These are phyloP conservation scores for Penstemon davidsonii DNA, from an alignment of 257 asterid genomes.

Conservation along the genomic window DNA sequence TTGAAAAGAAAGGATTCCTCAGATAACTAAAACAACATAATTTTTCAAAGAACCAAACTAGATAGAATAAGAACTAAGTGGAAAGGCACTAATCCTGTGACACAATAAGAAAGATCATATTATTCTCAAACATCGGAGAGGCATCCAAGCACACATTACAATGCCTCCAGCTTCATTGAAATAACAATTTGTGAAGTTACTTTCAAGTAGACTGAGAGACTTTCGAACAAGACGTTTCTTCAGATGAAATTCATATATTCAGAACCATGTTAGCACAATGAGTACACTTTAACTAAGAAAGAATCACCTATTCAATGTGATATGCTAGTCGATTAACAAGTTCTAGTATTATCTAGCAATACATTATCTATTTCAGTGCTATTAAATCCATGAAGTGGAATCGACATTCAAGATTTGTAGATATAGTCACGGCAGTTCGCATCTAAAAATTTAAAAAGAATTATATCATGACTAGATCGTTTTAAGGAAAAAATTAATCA, in stretches of 20 bases:
- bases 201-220: neutral
- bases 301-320: neutral
- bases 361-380: neutral
- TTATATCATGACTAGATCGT: too few species aligned
- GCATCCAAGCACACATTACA: neutral
- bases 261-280: too few species aligned
- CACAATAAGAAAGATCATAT: constrained; percentile 1
- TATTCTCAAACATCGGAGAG: neutral
- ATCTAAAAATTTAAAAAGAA: too few species aligned
- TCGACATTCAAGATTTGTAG: too few species aligned
- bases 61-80: neutral
- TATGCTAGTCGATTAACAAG: neutral
- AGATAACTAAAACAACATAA: constrained; percentile 22
- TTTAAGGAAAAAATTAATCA: too few species aligned
- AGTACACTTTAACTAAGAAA: neutral
- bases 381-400: too few species aligned
- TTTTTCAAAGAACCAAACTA: neutral
- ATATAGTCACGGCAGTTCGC: too few species aligned
- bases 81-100: neutral
- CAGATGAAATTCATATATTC: neutral
- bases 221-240: neutral
- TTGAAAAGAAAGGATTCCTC: constrained; percentile 6
- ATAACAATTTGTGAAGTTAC: neutral
- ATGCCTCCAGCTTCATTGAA: neutral
- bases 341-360: neutral